Evolutionary conservation across 2,329 filamentous ascomycete genomes (phyloP).

Genomic region (Scortechinia acanthostroma): DNA sequence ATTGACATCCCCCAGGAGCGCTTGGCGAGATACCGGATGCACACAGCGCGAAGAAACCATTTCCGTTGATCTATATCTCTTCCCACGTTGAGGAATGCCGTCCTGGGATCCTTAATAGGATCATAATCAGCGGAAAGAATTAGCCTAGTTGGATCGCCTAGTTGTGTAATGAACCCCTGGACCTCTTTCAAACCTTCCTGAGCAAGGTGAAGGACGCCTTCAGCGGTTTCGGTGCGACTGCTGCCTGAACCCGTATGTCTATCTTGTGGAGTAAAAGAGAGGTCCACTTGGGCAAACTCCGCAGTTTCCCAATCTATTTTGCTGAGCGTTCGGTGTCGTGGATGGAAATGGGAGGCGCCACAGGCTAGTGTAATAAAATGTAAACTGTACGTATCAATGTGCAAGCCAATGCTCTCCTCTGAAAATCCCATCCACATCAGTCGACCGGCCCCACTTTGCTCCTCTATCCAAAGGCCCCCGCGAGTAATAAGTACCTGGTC

Average conservation of each 20-base stretch:
- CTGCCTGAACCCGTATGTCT: too few relatives aligned
- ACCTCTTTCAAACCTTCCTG: too few relatives aligned
- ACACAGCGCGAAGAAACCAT: neutral
- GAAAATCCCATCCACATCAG: neutral
- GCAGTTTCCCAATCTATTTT: too few relatives aligned
- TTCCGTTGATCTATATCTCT: neutral
- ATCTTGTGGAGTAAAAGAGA: too few relatives aligned
- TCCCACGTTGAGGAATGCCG: neutral
- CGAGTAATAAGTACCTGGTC: neutral
- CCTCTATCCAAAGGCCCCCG: neutral
- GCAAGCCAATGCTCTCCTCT: neutral
- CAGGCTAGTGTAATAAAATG: neutral
- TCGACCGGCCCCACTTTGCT: neutral
- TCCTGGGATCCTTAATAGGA: neutral
- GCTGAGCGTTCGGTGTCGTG: too few relatives aligned
- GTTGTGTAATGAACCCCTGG: too few relatives aligned
- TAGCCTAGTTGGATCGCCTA: too few relatives aligned
- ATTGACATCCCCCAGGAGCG: neutral
- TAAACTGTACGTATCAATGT: neutral
- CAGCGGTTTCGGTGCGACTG: too few relatives aligned
- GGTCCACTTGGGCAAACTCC: too few relatives aligned
- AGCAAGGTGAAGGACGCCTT: too few relatives aligned
- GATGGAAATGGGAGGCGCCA: too few relatives aligned
- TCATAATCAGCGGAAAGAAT: too few relatives aligned
- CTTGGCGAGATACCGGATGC: neutral